Evolutionary conservation across 331 rosid genomes (phyloP).

Genomic region (Telfairia occidentalis): DNA sequence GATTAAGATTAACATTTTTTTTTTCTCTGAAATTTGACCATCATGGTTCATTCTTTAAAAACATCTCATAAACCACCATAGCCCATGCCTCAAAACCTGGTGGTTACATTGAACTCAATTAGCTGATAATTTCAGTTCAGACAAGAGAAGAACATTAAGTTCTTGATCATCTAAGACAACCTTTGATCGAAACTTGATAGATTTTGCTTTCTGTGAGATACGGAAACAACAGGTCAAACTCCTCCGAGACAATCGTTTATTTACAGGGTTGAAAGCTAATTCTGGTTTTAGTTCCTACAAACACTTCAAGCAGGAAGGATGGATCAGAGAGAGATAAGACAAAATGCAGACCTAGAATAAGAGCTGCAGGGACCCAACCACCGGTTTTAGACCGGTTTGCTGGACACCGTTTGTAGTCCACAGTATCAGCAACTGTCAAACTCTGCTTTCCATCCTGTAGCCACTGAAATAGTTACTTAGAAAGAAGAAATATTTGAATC

Average conservation of each 20-base stretch:
- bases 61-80: background rate
- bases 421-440: slow-evolving; percentile 56
- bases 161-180: background rate
- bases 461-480: background rate
- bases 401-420: slow-evolving; percentile 63
- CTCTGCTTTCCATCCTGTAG: slow-evolving; percentile 61
- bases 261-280: background rate
- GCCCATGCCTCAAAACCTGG: background rate
- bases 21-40: background rate
- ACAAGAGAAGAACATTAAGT: background rate
- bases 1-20: background rate
- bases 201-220: background rate
- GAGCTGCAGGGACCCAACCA: slow-evolving; percentile 77
- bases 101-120: background rate
- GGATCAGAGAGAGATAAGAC: background rate
- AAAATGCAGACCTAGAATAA: slow-evolving; percentile 49
- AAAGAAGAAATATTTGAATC: slow-evolving; percentile 2
- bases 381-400: slow-evolving; percentile 78
- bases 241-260: background rate
- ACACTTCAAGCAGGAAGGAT: background rate
- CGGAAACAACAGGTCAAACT: background rate
- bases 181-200: background rate
- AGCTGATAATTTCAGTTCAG: background rate
- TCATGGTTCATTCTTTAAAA: background rate
- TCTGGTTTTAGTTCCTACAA: slow-evolving; percentile 1